Evolutionary conservation across 371 early-diverging fungal species (phyloP), one percentile per base, ranked within the genome.

Genomic region (Actinomortierella ambigua): DNA sequence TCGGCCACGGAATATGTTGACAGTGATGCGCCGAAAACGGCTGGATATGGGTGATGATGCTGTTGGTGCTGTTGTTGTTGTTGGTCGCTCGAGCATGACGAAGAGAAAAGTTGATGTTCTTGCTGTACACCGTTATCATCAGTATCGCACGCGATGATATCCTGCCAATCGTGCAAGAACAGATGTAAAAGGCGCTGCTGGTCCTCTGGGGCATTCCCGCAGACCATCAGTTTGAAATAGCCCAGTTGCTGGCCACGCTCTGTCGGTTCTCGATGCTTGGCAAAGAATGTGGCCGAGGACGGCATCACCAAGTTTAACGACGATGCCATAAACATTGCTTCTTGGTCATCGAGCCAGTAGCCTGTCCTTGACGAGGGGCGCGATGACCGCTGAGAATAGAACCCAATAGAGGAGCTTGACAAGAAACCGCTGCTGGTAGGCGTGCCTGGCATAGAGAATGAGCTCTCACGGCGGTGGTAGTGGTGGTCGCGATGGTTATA

Each of bases 251-350:
- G 63, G 5, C 63, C 69, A 3, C 63, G 60, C 2, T 40, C 48
- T 0, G 68, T 68, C 20, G 68, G 56, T 18, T 68, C 68, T 18
- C 63, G 62, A 15, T 40, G 51, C 52, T 59, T 69, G 6, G 52
- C 34, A 59, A 63, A 69, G 34, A 6, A 11, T 63, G 63, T 69
- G n/a, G 63, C 69, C 1, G 69, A 63, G 3, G 63, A 52, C 4
- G 69, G 69, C 69, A 69, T 69, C 13, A 69, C 56, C 15, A 69
- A 53, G 22, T 69, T 63, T 8, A 69, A 26, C 17, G 69, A 63
- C 2, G 69, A 69, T 11, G 59, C 34, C 34, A 34, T n/a, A n/a
- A n/a, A n/a, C n/a, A n/a, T 34, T 11, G 7, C 49, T 11, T 18
- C 63, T 8, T 63, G 69, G 28, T 69, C 69, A 28, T 69, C 69